Evolutionary conservation across 176 grass and related monocot genomes (phyloP).

Genomic region (Raddia guianensis): DNA sequence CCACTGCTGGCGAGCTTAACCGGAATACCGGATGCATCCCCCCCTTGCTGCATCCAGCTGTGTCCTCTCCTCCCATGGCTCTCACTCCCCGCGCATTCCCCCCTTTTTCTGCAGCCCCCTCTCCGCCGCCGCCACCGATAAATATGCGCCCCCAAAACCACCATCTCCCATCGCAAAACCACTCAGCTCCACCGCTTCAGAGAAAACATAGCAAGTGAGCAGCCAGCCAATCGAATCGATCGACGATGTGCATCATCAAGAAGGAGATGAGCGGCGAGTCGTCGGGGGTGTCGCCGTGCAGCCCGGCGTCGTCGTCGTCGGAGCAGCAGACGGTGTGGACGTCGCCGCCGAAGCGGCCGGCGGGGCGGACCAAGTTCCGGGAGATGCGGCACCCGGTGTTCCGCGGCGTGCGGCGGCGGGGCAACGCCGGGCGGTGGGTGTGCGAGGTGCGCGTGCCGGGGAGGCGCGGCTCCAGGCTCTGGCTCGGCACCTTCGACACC

Average conservation of each 20-base stretch:
- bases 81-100: constrained; percentile 15
- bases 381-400: constrained; percentile 76
- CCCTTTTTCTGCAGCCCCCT: background rate
- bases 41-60: background rate
- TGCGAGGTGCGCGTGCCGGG: constrained; percentile 64
- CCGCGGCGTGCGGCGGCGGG: constrained; percentile 57
- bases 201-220: background rate
- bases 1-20: background rate
- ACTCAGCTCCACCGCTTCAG: background rate
- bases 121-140: constrained; percentile 33
- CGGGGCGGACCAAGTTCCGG: constrained; percentile 69
- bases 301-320: constrained; percentile 36
- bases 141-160: constrained; percentile 13
- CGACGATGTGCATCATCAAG: constrained; percentile 46
- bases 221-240: background rate
- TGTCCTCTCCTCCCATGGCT: background rate
- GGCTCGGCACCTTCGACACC: constrained; percentile 81
- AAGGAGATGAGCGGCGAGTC: constrained; percentile 43
- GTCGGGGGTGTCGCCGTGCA: constrained; percentile 22
- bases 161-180: background rate
- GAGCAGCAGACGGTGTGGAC: constrained; percentile 38
- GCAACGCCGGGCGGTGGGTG: constrained; percentile 57
- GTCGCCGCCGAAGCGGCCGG: constrained; percentile 49
- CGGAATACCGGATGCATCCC: constrained; percentile 29
- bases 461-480: constrained; percentile 53